Base-by-base conservation (phyloP, 768 basidiomycete species). In the Russula foetens region DNA sequence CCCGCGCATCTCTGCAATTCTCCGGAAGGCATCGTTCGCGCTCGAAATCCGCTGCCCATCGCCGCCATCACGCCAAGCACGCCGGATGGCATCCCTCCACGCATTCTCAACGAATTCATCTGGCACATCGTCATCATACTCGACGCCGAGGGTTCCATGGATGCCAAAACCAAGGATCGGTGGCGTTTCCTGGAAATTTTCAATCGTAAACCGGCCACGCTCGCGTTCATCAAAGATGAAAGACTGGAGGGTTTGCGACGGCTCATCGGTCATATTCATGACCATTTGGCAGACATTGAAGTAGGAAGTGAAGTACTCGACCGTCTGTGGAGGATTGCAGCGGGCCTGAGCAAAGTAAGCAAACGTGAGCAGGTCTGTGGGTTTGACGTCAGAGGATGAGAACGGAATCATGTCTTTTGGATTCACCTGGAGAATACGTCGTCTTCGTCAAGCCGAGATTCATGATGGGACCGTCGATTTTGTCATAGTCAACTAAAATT, bases 281-380 rank as follows among this genome's bases (percentile, higher is more conserved):
- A 89, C 74, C 17, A 75, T 70, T 56, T 75, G 73, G 15, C 84
- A 75, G 55, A 90, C 75, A 44, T 72, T 71, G 31, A 74, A 76
- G 44, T 92, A 73, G 55, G 77, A 75, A 2, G 81, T 79, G 70
- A 89, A 91, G 70, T 90, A 87, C 15, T 73, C 69, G 4, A 82
- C 64, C 0, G 89, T 91, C 39, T 77, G 73, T 3, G 71, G 74
- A 31, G 89, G 88, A 67, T 92, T 84, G 71, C 91, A 93, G 60
- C 89, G 86, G 68, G 84, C 87, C 71, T 92, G 89, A 0, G 88
- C 85, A 57, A 85, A 72, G 67, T 92, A 93, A 1, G 84, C 89
- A 69, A 90, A 92, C n/a, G 75, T 75, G 55, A 93, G 77, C 14
- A 90, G 74, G 24, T 87, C 90, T 92, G 65, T 21, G 28, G 17